Base-by-base conservation (phyloP, 768 basidiomycete genomes). In the Xanthoconium stramineum region DNA sequence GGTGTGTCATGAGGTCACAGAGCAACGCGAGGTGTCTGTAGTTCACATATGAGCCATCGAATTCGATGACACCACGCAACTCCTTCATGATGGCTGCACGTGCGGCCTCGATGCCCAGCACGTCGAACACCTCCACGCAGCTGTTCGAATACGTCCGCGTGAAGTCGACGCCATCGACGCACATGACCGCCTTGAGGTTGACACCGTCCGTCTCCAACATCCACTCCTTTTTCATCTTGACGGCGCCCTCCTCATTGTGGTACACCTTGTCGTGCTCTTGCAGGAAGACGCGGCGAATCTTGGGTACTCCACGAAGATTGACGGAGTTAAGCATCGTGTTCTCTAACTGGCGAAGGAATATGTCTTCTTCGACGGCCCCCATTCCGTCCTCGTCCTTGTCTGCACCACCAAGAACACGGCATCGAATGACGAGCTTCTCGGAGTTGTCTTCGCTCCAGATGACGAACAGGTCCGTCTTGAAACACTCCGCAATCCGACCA, bases 381-480 rank as follows among this genome's bases (percentile, higher is more conserved):
- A 82, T 75, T 35, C 84, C 85, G 53, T 92, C 90, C 24, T 93
- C 91, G 19, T 93, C 89, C 71, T 96, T 94, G 63, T 94, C 90
- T 10, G 80, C 80, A 39, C 86, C 85, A 42, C 90, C 89, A 48
- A 91, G 73, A 9, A 98, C 89, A 78, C 97, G 92, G 72, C 97
- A 96, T 44, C 97, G 96, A 63, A 99, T 90, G 65, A 98, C 83
- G 12, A 98, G 84, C 76, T 98, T 98, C 73, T 96, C 92, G 3
- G 96, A 91, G 74, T 97, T 98, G 73, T 98, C 96, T 80, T 98
- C 96, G 61, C 92, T 94, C 90, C 94, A 97, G 62, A 98, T 97
- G 71, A 98, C 94, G 72, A 98, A 98, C 14, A 98, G 78, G 68
- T 98, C 96, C 3, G 91, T 88, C 70, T 94, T 91, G 79, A 98